Evolutionary conservation across 2,329 filamentous ascomycete species (phyloP).

Genomic region (Ceratocystis variospora): DNA sequence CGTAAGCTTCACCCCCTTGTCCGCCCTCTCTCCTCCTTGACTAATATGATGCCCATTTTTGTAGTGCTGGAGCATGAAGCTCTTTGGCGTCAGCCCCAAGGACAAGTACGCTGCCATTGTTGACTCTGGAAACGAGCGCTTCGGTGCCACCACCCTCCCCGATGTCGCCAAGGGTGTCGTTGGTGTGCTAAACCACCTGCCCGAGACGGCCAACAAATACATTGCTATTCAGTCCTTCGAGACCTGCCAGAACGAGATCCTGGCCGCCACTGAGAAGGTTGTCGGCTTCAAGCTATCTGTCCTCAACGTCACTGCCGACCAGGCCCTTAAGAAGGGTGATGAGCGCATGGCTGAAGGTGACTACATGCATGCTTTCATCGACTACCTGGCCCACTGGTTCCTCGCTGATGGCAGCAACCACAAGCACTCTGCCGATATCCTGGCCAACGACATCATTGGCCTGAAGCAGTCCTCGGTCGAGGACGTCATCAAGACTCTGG

Average conservation of each 20-base stretch:
- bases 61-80: conserved; percentile 31
- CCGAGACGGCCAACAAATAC: conserved; percentile 39
- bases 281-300: conserved; percentile 25
- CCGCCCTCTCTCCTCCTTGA: conserved; percentile 32
- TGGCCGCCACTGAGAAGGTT: conserved; percentile 35
- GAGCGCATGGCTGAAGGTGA: conserved; percentile 24
- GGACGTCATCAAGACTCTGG: conserved; percentile 8
- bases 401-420: conserved; percentile 11
- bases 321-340: conserved; percentile 27
- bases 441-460: conserved; percentile 11
- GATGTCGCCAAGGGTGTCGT: conserved; percentile 36
- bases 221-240: conserved; percentile 34
- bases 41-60: background rate
- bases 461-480: conserved; percentile 5
- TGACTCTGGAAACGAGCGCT: conserved; percentile 36
- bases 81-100: conserved; percentile 31
- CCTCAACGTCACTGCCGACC: background rate
- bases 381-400: conserved; percentile 10
- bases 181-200: conserved; percentile 34
- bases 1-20: conserved; percentile 30
- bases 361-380: conserved; percentile 8
- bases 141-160: conserved; percentile 36
- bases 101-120: conserved; percentile 31
- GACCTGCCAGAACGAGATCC: conserved; percentile 33
- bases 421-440: background rate